phyloP scores from a whole-genome alignment of 2,329 filamentous ascomycete genomes.

The Cryphonectria japonica region DNA sequence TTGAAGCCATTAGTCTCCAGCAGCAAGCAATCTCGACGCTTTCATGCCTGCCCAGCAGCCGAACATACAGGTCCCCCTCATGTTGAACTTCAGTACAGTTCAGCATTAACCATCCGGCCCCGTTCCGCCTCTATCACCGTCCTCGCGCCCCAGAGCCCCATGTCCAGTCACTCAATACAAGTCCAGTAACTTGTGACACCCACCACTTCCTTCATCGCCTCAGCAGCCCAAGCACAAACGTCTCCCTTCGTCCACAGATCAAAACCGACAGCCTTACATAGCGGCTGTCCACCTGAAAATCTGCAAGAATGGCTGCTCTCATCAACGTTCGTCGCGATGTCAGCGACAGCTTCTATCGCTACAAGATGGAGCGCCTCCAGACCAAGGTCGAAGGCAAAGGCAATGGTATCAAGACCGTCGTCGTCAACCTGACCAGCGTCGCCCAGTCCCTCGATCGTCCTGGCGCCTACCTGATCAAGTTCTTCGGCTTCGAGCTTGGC shows the following conservation, averaged over 20 bases:
- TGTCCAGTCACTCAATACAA: conserved; percentile 42
- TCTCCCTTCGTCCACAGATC: conserved; percentile 14
- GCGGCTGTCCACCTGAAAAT: conserved; percentile 37
- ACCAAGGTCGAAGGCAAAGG: conserved; percentile 99
- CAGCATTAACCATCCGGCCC: conserved; percentile 58
- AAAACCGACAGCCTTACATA: conserved; percentile 17
- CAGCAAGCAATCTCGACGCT: conserved; percentile 44
- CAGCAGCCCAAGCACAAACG: conserved; percentile 29
- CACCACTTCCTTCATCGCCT: conserved; percentile 31
- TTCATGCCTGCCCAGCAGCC: conserved; percentile 62
- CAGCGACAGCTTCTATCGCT: conserved; percentile 98
- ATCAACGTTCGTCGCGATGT: conserved; percentile 99
- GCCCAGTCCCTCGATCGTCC: conserved; percentile 90
- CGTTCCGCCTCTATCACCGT: conserved; percentile 42
- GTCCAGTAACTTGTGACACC: conserved; percentile 30
- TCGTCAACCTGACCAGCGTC: conserved; percentile 95
- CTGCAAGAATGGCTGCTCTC: conserved; percentile 80
- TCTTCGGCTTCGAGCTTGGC: conserved; percentile 98
- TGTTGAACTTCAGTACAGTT: conserved; percentile 58
- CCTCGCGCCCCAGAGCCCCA: conserved; percentile 39
- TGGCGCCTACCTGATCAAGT: conserved; percentile 97
- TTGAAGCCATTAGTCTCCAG: conserved; percentile 60
- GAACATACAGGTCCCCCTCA: conserved; percentile 57
- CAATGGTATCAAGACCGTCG: conserved; percentile 98
- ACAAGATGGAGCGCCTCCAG: conserved; percentile 99